Base-by-base conservation (phyloP, 176 grass and related monocot species). In the Oryza nivara region DNA sequence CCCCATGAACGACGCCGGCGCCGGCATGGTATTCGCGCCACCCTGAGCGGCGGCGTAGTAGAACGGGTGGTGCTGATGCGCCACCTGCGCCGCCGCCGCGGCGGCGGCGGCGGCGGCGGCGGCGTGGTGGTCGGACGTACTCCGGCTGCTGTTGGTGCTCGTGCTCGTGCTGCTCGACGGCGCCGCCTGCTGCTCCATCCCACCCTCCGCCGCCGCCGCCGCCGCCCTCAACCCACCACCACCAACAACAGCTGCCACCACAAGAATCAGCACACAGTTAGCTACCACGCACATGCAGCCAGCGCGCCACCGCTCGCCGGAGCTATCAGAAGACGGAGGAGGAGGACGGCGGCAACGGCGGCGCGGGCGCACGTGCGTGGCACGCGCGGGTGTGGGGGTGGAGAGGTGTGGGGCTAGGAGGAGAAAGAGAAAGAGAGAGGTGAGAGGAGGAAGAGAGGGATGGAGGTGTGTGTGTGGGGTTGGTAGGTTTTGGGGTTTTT, bases 141-240 rank as follows among this genome's bases (percentile, higher is more conserved):
- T 96, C 70, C 96, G 70, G 79, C 96, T 92, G 86, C 91, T 96
- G 88, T 93, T 98, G 83, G 95, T 93, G 35, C 91, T 94, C 3
- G 85, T 98, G 73, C 96, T 95, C 25, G 88, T 96, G 80, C 88
- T 96, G 78, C 97, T 99, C 26, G 84, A 91, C 41, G 88, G 78
- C 48, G 86, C 88, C n/a, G 85, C 82, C 58, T 63, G 58, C 12
- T 84, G 85, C 15, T 88, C 87, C 86, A 91, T 89, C 20, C 16
- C 66, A 22, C 16, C 66, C 1, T 45, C 43, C 7, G 26, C 16
- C 19, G 16, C 25, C 47, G 20, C 58, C 58, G 56, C 1, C 51
- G 36, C 36, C 36, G 4, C 13, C 49, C 49, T 60, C 5, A 60
- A 56, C 52, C 19, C 17, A 9, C 7, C 12, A 4, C 51, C 51